Conservation (phyloP, 2,329 filamentous ascomycete genomes). For the Claviceps arundinis region DNA sequence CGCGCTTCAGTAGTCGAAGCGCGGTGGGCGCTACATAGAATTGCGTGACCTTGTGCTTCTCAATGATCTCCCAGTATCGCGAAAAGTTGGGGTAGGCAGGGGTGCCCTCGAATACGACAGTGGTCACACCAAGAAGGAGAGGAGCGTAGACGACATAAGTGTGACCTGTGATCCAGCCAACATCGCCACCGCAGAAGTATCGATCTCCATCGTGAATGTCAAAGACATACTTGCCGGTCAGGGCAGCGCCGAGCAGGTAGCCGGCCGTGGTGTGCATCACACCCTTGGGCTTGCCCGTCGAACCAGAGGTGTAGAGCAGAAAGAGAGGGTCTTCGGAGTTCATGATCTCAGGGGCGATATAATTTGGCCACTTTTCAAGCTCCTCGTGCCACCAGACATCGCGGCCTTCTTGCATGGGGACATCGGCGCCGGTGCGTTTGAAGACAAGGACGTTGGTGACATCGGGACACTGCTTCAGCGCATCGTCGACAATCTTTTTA, state of each 20-base stretch:
- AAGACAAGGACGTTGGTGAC: conserved; percentile 79
- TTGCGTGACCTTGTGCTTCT: conserved; percentile 87
- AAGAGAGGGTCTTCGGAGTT: conserved; percentile 93
- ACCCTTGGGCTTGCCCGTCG: conserved; percentile 97
- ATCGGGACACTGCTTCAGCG: conserved; percentile 86
- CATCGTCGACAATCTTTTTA: conserved; percentile 98
- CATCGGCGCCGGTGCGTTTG: conserved; percentile 86
- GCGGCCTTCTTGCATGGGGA: conserved; percentile 78
- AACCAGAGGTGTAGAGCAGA: conserved; percentile 94
- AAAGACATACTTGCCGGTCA: conserved; percentile 97
- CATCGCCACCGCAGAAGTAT: conserved; percentile 96
- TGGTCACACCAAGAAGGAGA: conserved; percentile 80
- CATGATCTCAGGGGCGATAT: conserved; percentile 80
- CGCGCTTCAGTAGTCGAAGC: conserved; percentile 83
- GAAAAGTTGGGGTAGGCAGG: conserved; percentile 97
- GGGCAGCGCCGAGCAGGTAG: conserved; percentile 84
- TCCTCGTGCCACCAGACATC: conserved; percentile 99
- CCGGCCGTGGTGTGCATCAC: conserved; percentile 95
- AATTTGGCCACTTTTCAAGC: conserved; percentile 88
- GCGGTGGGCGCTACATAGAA: conserved; percentile 98
- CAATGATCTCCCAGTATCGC: conserved; percentile 96
- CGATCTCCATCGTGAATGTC: conserved; percentile 89
- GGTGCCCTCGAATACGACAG: conserved; percentile 95
- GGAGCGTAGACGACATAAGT: conserved; percentile 97
- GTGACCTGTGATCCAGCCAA: conserved; percentile 98